These are phyloP conservation scores for Leccinum subrobustum DNA, from an alignment of 1,284 basidiomycete species.

Conservation along the genomic window DNA sequence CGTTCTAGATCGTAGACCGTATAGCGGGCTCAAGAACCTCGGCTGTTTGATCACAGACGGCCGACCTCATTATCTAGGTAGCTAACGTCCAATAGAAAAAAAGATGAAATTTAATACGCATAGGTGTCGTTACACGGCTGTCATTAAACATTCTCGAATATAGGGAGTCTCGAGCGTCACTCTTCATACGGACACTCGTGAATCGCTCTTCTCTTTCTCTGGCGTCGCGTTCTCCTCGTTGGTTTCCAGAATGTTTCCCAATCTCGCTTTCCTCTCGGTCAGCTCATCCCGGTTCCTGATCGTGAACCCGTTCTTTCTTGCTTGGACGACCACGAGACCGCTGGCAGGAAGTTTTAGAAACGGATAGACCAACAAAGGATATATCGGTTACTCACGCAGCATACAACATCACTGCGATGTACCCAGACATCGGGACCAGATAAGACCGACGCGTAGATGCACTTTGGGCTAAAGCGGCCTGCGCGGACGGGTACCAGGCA, in stretches of 20 bases:
- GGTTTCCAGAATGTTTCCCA: not conserved
- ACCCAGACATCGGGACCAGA: slow-evolving; percentile 59
- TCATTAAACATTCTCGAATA: slow-evolving; percentile 2
- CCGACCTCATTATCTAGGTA: slow-evolving; percentile 10
- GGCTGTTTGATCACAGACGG: slow-evolving; percentile 50
- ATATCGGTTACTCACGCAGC: slow-evolving; percentile 46
- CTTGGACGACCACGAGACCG: slow-evolving; percentile 53
- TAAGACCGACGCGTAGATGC: slow-evolving; percentile 54
- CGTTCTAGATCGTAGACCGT: slow-evolving; percentile 63
- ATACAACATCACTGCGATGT: slow-evolving; percentile 56
- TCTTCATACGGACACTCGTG: slow-evolving; percentile 7
- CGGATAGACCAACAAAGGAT: not conserved
- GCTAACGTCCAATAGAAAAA: slow-evolving; percentile 7
- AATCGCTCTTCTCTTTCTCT: slow-evolving; percentile 12
- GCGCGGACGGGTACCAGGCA: slow-evolving; percentile 73
- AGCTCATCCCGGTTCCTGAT: slow-evolving; percentile 48
- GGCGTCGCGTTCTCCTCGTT: slow-evolving; percentile 4
- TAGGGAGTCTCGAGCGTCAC: not conserved
- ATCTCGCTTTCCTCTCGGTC: slow-evolving; percentile 17
- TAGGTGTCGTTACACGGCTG: slow-evolving; percentile 2
- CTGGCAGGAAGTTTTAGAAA: slow-evolving; percentile 29
- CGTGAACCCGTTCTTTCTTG: slow-evolving; percentile 48
- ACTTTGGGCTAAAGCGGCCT: slow-evolving; percentile 64
- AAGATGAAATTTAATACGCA: slow-evolving; percentile 21
- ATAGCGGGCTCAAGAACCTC: slow-evolving; percentile 75